Evolutionary conservation across 1,139 yeast genomes (phyloP), one percentile per base, ranked within the genome.

Genomic region (Suhomyces yuchorum): DNA sequence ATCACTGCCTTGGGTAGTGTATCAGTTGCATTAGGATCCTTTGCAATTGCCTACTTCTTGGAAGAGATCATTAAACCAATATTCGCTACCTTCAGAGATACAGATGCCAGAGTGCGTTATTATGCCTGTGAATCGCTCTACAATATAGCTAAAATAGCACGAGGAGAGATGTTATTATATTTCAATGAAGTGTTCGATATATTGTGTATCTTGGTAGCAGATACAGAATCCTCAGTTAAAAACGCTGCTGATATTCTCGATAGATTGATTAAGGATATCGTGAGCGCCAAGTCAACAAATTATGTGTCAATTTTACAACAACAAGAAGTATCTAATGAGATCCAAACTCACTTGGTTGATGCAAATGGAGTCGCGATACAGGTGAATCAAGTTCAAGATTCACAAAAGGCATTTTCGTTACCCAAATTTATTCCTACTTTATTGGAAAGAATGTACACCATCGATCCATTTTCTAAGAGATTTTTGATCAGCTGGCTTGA

Each of bases 71-170:
- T 93, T 51, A 95, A 89, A 51, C 97, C 99, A 0, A 96, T 95
- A 15, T 75, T 95, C 58, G 95, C 97, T 0, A 93, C 98, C 51
- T 95, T 95, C 65, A 92, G 96, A 46, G 99, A 95, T 61, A 96
- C 95, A 50, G 97, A 95, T 62, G 96, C 97, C 9, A 80, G 96
- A 55, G 99, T 95, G 8, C 76, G 99, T 46, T 95, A 95, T 60
- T 95, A 92, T 66, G 98, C 99, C 0, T 93, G 99, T 70, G 99
- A 95, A 63, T 87, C 96, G 38, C 76, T 95, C 54, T 95, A 95
- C 68, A 95, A 95, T 67, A 92, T 95, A 43, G 96, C 99, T 46
- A 95, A 95, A 65, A 96, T 93, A 19, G 96, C 99, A 4, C 82
- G 96, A 57, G 99, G 99, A 17, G 99, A 95, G 65, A 88, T 93